Evolutionary conservation across 2,329 filamentous ascomycete genomes (phyloP).

Genomic region (Chaetomiaceae sp.): DNA sequence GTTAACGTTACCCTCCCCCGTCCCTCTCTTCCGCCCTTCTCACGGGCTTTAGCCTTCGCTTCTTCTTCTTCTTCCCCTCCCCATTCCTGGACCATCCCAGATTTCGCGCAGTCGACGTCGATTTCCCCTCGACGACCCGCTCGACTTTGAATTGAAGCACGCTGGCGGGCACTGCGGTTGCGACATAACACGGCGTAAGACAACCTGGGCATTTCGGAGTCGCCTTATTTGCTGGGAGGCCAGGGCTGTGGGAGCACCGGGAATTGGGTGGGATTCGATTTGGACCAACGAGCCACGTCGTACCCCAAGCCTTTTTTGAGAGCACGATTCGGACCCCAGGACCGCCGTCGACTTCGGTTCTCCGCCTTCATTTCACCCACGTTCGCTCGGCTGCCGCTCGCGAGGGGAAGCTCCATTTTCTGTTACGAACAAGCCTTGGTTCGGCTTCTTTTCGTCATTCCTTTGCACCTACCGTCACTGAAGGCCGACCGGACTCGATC

Average conservation of each 20-base stretch:
- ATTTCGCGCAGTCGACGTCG: not conserved
- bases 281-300: not conserved
- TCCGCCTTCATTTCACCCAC: conserved; percentile 7
- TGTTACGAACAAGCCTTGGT: too few species aligned
- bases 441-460: not conserved
- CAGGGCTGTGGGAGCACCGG: not conserved
- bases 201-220: too few species aligned
- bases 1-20: conserved; percentile 3
- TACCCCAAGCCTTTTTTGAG: not conserved
- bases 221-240: not conserved
- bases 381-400: conserved; percentile 6
- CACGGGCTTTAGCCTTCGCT: conserved; percentile 12
- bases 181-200: conserved; percentile 7
- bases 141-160: conserved; percentile 20
- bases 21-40: conserved; percentile 10
- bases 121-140: conserved; percentile 13
- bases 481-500: too few species aligned
- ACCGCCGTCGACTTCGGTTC: not conserved
- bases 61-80: conserved; percentile 13
- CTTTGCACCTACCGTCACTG: not conserved
- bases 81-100: conserved; percentile 2
- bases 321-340: not conserved
- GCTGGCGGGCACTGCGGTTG: conserved; percentile 24
- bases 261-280: not conserved
- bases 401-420: conserved; percentile 7